Evolutionary conservation across 2,329 filamentous ascomycete genomes (phyloP).

Genomic region (Aspergillus aculeatinus): DNA sequence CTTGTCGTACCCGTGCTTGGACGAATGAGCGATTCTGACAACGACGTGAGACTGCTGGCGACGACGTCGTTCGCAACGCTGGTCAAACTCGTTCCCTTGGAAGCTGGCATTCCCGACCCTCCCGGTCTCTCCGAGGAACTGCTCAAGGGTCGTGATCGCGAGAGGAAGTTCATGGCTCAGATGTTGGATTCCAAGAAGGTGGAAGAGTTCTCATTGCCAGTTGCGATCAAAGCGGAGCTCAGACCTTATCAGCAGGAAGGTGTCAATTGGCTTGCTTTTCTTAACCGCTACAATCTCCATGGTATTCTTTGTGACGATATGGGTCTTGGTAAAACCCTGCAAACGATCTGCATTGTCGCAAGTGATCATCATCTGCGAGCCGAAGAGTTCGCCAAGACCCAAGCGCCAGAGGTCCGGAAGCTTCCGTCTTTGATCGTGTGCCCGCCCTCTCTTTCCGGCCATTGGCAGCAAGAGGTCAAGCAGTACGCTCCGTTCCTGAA

Average conservation of each 20-base stretch:
- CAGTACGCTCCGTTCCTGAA: slow-evolving; percentile 92
- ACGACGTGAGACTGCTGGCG: slow-evolving; percentile 88
- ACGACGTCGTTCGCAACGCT: slow-evolving; percentile 96
- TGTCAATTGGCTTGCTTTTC: slow-evolving; percentile 97
- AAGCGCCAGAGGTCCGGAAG: slow-evolving; percentile 71
- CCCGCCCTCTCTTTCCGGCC: slow-evolving; percentile 90
- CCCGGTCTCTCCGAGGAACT: slow-evolving; percentile 87
- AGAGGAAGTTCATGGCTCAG: slow-evolving; percentile 94
- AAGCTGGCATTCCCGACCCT: slow-evolving; percentile 95
- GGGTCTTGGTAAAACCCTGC: slow-evolving; percentile 95
- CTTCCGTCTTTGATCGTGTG: slow-evolving; percentile 93
- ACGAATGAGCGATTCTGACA: slow-evolving; percentile 97
- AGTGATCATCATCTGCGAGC: slow-evolving; percentile 94
- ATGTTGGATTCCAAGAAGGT: slow-evolving; percentile 97
- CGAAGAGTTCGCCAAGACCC: slow-evolving; percentile 82
- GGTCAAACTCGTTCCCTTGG: slow-evolving; percentile 93
- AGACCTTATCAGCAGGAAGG: slow-evolving; percentile 98
- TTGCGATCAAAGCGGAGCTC: slow-evolving; percentile 94
- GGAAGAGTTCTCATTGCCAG: slow-evolving; percentile 87
- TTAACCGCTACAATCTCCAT: slow-evolving; percentile 96
- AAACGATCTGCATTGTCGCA: slow-evolving; percentile 96
- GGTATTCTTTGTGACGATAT: slow-evolving; percentile 99
- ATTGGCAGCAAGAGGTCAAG: slow-evolving; percentile 98
- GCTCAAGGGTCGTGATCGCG: slow-evolving; percentile 84
- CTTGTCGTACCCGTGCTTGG: slow-evolving; percentile 95